Percentiles rank a stretch among this genome's conserved stretches.
Conservation (phyloP, 192 early-diverging fungal genomes). For the Backusella macrospora region DNA sequence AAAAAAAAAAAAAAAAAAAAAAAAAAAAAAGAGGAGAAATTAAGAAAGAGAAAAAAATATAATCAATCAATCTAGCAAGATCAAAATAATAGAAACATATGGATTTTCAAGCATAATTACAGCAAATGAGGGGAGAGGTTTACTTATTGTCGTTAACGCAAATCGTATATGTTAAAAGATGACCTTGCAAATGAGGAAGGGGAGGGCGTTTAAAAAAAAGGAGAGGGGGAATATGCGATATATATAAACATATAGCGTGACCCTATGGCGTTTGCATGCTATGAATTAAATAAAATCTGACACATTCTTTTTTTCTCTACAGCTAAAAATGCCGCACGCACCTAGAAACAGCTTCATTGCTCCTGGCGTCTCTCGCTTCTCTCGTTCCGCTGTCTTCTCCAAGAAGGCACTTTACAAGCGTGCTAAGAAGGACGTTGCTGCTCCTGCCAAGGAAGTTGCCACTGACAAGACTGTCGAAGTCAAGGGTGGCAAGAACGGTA, state of each 20-base stretch:
- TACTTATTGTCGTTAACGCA: background rate
- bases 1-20: no score
- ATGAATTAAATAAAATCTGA: background rate
- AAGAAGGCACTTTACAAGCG: constrained; percentile 92
- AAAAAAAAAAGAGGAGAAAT: no score
- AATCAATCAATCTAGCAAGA: no score
- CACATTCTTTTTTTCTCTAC: background rate
- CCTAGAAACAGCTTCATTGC: constrained; percentile 83
- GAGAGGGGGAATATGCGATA: background rate
- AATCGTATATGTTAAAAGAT: background rate
- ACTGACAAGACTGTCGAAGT: constrained; percentile 70
- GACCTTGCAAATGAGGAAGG: background rate
- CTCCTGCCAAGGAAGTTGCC: constrained; percentile 51
- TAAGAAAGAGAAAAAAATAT: no score
- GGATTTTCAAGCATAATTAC: no score
- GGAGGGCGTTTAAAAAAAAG: background rate
- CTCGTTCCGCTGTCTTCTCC: constrained; percentile 81
- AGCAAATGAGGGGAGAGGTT: background rate
- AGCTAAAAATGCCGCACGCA: constrained; percentile 61
- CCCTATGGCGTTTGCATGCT: background rate
- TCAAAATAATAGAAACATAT: no score
- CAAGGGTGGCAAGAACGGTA: constrained; percentile 85
- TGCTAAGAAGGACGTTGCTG: constrained; percentile 64
- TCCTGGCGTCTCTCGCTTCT: constrained; percentile 83
- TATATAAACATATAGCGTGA: background rate